Evolutionary conservation across 805 yeast genomes (phyloP).

Genomic region (Ogataea kodamae): DNA sequence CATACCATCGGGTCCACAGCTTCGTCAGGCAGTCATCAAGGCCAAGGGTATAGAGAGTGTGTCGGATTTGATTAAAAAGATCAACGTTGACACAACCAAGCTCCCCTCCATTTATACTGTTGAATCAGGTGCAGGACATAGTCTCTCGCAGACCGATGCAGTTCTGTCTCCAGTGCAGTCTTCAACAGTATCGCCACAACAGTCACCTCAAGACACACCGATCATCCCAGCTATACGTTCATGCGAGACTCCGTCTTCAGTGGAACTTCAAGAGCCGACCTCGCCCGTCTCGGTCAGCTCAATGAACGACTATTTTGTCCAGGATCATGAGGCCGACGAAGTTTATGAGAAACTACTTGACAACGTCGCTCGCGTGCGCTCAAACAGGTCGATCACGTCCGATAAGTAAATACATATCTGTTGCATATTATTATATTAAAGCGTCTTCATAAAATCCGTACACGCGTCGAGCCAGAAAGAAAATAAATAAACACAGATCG

Average conservation of each 20-base stretch:
- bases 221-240: conserved; percentile 3
- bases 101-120: conserved; percentile 27
- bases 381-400: conserved; percentile 36
- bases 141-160: background rate
- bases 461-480: background rate
- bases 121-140: background rate
- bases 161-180: background rate
- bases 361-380: conserved; percentile 62
- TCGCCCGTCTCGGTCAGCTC: conserved; percentile 28
- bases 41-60: conserved; percentile 75
- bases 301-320: conserved; percentile 18
- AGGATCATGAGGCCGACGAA: conserved; percentile 52
- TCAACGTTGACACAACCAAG: conserved; percentile 44
- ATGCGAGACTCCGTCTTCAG: conserved; percentile 1
- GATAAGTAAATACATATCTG: conserved; percentile 11
- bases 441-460: background rate
- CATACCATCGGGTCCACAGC: conserved; percentile 53
- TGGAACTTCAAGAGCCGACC: conserved; percentile 14
- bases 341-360: conserved; percentile 70
- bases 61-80: conserved; percentile 61
- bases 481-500: conserved; percentile 5
- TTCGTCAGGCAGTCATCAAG: conserved; percentile 59
- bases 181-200: conserved; percentile 3
- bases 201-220: conserved; percentile 1
- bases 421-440: too few species aligned